Conservation (phyloP, 192 early-diverging fungal genomes). For the Umbelopsis isabellina region DNA sequence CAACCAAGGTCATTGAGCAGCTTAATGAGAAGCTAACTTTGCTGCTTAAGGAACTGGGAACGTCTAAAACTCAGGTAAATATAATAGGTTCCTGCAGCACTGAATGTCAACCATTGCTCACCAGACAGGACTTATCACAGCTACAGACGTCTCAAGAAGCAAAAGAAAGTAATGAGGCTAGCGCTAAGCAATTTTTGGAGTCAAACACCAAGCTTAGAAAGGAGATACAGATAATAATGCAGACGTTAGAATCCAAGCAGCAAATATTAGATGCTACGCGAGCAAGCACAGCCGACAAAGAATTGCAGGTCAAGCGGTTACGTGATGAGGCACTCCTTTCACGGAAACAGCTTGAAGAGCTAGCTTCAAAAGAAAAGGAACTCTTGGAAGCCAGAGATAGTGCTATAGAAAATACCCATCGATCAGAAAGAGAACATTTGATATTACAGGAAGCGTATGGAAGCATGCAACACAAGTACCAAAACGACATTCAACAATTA, state of each 20-base stretch:
- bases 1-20: slow-evolving; percentile 22
- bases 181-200: slow-evolving; percentile 20
- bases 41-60: not conserved
- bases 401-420: slow-evolving; percentile 32
- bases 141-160: slow-evolving; percentile 11
- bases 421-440: slow-evolving; percentile 15
- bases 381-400: slow-evolving; percentile 25
- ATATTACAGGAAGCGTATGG: not conserved
- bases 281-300: slow-evolving; percentile 24
- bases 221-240: slow-evolving; percentile 37
- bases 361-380: slow-evolving; percentile 26
- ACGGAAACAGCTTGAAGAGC: slow-evolving; percentile 32
- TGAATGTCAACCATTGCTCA: not conserved
- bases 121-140: not conserved
- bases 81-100: not conserved
- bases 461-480: slow-evolving; percentile 24
- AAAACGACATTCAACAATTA: slow-evolving; percentile 26
- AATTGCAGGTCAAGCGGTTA: slow-evolving; percentile 32
- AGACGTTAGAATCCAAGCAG: slow-evolving; percentile 37
- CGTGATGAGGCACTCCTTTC: slow-evolving; percentile 36
- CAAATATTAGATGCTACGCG: slow-evolving; percentile 32
- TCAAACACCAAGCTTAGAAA: slow-evolving; percentile 28
- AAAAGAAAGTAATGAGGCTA: slow-evolving; percentile 22
- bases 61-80: slow-evolving; percentile 16
- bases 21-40: not conserved